Evolutionary conservation across 2,329 filamentous ascomycete species (phyloP).

Genomic region (Neospermospora avenae): DNA sequence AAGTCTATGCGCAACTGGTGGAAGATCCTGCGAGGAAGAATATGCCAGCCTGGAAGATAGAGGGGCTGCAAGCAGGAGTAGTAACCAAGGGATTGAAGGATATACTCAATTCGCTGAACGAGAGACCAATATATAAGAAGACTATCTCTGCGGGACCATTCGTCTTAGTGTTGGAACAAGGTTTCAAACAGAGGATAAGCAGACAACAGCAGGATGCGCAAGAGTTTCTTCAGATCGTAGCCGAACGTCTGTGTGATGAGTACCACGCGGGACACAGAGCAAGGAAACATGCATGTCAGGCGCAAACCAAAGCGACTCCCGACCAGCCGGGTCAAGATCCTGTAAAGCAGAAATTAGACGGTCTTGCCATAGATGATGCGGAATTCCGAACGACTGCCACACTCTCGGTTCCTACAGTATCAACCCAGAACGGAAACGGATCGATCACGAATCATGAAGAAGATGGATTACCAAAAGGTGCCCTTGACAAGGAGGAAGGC

Average conservation of each 20-base stretch:
- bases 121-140: conserved; percentile 89
- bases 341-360: conserved; percentile 8
- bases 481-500: conserved; percentile 54
- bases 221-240: conserved; percentile 92
- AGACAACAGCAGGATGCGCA: conserved; percentile 96
- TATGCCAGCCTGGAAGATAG: conserved; percentile 57
- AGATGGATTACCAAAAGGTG: neutral
- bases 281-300: conserved; percentile 51
- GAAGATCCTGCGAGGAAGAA: conserved; percentile 44
- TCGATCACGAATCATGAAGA: neutral
- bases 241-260: conserved; percentile 89
- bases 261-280: conserved; percentile 82
- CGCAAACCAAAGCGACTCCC: neutral
- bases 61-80: conserved; percentile 71
- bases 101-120: conserved; percentile 87
- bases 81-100: conserved; percentile 88
- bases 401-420: neutral
- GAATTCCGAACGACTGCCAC: neutral
- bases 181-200: conserved; percentile 87
- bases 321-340: conserved; percentile 7
- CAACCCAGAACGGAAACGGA: neutral
- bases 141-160: conserved; percentile 87
- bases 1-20: conserved; percentile 66
- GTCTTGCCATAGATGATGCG: conserved; percentile 12
- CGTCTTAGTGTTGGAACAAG: conserved; percentile 75